Evolutionary conservation across 179 eudicot genomes (phyloP).

Genomic region (Corrigiola litoralis): DNA sequence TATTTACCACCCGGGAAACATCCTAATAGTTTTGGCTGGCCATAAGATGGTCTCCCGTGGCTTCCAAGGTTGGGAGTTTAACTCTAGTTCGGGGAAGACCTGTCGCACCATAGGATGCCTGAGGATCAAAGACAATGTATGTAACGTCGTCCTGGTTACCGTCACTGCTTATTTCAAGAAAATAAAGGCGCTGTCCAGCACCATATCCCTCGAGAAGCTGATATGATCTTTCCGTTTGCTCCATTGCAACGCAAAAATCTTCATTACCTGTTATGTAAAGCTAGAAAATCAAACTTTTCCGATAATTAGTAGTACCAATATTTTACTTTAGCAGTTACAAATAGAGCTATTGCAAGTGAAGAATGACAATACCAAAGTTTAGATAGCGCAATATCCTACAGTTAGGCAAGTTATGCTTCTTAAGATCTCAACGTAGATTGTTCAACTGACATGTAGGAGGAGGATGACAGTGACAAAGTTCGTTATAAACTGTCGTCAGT

Average conservation of each 20-base stretch:
- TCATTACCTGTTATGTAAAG: constrained; percentile 47
- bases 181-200: constrained; percentile 59
- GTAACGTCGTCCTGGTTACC: constrained; percentile 19
- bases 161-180: constrained; percentile 23
- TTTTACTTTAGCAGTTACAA: too few species aligned
- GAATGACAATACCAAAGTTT: too few species aligned
- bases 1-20: background rate
- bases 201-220: constrained; percentile 78
- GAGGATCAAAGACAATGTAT: constrained; percentile 50
- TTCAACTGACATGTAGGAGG: too few species aligned
- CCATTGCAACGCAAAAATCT: constrained; percentile 64
- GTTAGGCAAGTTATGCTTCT: too few species aligned
- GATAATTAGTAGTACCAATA: too few species aligned
- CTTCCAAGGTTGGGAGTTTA: constrained; percentile 55
- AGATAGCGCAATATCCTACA: too few species aligned
- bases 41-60: constrained; percentile 42
- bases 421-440: too few species aligned
- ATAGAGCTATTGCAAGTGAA: too few species aligned
- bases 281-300: background rate
- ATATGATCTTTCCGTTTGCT: constrained; percentile 79
- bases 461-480: too few species aligned
- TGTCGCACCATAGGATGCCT: constrained; percentile 29
- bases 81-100: constrained; percentile 37
- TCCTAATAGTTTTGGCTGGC: constrained; percentile 24
- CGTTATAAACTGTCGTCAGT: too few species aligned